phyloP scores from a whole-genome alignment of 1,139 yeast genomes.

The Suhomyces ambrosiae region DNA sequence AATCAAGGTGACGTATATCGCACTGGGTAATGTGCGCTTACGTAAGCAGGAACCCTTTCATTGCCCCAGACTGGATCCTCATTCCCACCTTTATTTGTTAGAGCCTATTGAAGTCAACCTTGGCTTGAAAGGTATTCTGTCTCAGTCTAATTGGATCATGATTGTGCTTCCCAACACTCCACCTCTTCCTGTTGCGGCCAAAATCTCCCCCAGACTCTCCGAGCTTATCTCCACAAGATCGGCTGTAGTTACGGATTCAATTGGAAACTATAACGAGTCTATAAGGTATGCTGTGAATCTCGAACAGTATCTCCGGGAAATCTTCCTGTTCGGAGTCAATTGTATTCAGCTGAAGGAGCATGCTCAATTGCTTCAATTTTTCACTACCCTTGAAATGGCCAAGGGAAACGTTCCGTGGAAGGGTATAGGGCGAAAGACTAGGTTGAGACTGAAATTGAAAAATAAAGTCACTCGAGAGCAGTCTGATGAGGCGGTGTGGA shows the following conservation, averaged over 20 bases:
- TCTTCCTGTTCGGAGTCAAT: slow-evolving; percentile 20
- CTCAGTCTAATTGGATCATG: too few relatives aligned
- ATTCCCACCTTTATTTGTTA: too few relatives aligned
- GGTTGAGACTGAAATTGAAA: slow-evolving; percentile 1
- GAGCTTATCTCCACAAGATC: slow-evolving; percentile 12
- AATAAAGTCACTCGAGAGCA: neutral
- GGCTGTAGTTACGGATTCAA: slow-evolving; percentile 6
- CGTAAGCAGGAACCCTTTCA: too few relatives aligned
- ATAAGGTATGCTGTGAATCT: slow-evolving; percentile 35
- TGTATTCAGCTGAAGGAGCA: neutral
- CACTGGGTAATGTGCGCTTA: too few relatives aligned
- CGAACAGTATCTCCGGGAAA: slow-evolving; percentile 36
- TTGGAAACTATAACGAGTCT: slow-evolving; percentile 28
- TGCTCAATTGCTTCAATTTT: neutral
- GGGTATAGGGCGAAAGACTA: slow-evolving; percentile 1
- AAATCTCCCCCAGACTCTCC: neutral
- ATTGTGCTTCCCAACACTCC: slow-evolving; percentile 21
- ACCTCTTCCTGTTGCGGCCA: slow-evolving; percentile 14
- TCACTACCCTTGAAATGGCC: slow-evolving; percentile 2
- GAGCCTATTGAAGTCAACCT: too few relatives aligned
- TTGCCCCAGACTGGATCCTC: too few relatives aligned
- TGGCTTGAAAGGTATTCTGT: too few relatives aligned
- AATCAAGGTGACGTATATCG: too few relatives aligned
- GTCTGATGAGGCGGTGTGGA: slow-evolving; percentile 25
- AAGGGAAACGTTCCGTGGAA: slow-evolving; percentile 12